Conservation (phyloP, 106 monocot species). For the Dendrobium officinale region DNA sequence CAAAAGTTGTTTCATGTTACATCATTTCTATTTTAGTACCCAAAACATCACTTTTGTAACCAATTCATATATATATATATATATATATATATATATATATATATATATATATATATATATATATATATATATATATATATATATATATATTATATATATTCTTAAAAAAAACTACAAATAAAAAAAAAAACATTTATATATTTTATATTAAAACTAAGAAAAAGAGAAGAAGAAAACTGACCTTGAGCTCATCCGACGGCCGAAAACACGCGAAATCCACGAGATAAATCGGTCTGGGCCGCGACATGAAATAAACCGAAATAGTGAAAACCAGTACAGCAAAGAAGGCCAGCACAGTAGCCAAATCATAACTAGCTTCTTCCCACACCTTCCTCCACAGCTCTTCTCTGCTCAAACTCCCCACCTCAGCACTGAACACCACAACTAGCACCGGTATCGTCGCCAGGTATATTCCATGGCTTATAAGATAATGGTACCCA, state of each 20-base stretch:
- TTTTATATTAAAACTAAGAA: background rate
- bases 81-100: no score
- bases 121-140: no score
- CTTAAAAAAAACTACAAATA: no score
- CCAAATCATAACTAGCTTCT: conserved; percentile 78
- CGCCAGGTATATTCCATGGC: conserved; percentile 71
- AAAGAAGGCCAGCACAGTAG: conserved; percentile 67
- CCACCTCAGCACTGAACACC: conserved; percentile 80
- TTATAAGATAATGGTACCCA: conserved; percentile 91
- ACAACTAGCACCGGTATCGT: conserved; percentile 70
- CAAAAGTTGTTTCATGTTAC: no score
- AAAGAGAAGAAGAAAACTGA: conserved; percentile 4
- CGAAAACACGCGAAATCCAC: conserved; percentile 88
- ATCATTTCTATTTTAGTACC: no score
- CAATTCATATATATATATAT: no score
- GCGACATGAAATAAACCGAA: conserved; percentile 72
- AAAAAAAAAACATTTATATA: no score
- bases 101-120: no score
- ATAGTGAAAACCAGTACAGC: conserved; percentile 63
- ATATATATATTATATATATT: no score
- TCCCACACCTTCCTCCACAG: conserved; percentile 84
- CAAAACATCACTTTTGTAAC: no score
- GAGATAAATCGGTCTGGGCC: conserved; percentile 75
- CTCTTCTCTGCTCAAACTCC: conserved; percentile 71
- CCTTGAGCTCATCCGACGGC: conserved; percentile 84